Evolutionary conservation across 2,329 filamentous ascomycete species (phyloP), one percentile per base, ranked within the genome.

Genomic region (Aspergillus novoparasiticus): DNA sequence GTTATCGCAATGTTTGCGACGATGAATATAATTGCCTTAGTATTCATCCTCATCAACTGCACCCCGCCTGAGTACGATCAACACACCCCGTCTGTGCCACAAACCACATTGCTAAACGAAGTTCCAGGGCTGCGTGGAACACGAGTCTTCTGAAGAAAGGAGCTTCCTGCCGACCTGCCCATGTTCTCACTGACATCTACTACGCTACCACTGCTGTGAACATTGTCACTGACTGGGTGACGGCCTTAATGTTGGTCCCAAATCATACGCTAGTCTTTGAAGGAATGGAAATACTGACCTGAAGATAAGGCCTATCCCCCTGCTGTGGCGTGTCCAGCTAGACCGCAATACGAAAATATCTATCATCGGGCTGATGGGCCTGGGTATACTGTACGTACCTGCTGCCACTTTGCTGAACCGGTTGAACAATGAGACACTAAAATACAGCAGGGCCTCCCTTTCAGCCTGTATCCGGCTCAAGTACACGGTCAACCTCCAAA

Each of bases 291-390:
- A 57, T 71, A 57, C 79, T 46, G 75, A 74, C 28, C 68, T 77
- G 19, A 4, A 8, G 6, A 26, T 26, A 28, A 74, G 82, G 8
- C 81, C 81, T 2, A 73, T 76, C 6, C 70, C 76, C 39, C 65
- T 82, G 28, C 69, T 83, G 53, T 77, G 75, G 68, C 75, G 80
- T 19, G 76, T 82, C 30, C 78, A 82, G 39, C 78, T 83, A 66
- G 79, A 81, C 62, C 69, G 71, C 23, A 73, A 74, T n/a, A 76
- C 79, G 28, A 83, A 83, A 66, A 67, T 81, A n/a, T 81, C 80
- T 0, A 80, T 83, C 2, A 73, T 77, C 36, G 68, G 80, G 0
- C 76, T 83, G 41, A 79, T 83, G 71, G 76, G 72, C 0, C 69
- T 83, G 39, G 81, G 79, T 65, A 79, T 81, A 39, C 76, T 80